These are phyloP conservation scores for Clonostachys byssicola DNA, from an alignment of 2,329 filamentous ascomycete genomes.

Conservation along the genomic window DNA sequence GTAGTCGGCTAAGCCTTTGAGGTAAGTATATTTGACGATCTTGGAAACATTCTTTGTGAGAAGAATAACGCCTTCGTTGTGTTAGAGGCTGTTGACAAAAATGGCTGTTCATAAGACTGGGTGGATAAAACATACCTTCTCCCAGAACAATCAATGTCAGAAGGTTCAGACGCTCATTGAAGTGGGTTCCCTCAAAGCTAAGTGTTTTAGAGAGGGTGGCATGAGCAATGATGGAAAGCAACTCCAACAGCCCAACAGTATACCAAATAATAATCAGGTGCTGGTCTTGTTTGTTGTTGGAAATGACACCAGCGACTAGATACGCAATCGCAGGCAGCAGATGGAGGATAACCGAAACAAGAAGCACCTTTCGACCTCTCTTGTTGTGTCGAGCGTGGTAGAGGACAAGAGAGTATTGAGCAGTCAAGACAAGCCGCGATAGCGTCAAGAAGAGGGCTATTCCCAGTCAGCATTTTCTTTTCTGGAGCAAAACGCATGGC, in stretches of 20 bases:
- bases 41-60: slow-evolving; percentile 41
- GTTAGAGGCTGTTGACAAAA: too few species aligned
- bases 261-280: slow-evolving; percentile 42
- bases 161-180: slow-evolving; percentile 60
- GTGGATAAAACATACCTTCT: slow-evolving; percentile 50
- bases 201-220: slow-evolving; percentile 52
- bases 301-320: slow-evolving; percentile 33
- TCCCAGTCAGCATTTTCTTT: slow-evolving; percentile 2
- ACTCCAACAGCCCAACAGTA: slow-evolving; percentile 47
- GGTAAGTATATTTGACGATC: slow-evolving; percentile 24
- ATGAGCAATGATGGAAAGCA: slow-evolving; percentile 42
- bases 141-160: slow-evolving; percentile 64
- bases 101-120: too few species aligned
- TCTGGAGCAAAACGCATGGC: not conserved
- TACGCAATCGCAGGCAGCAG: slow-evolving; percentile 29
- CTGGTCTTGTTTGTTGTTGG: slow-evolving; percentile 22
- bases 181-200: slow-evolving; percentile 57
- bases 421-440: slow-evolving; percentile 44
- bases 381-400: slow-evolving; percentile 35
- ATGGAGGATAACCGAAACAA: slow-evolving; percentile 27
- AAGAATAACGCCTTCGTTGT: slow-evolving; percentile 26
- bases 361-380: slow-evolving; percentile 25
- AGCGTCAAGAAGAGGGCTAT: slow-evolving; percentile 40
- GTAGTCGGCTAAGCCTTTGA: too few species aligned
- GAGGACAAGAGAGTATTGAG: slow-evolving; percentile 47